Evolutionary conservation across 2,329 filamentous ascomycete species (phyloP), one percentile per base, ranked within the genome.

Genomic region (Trichophyton schoenleinii): DNA sequence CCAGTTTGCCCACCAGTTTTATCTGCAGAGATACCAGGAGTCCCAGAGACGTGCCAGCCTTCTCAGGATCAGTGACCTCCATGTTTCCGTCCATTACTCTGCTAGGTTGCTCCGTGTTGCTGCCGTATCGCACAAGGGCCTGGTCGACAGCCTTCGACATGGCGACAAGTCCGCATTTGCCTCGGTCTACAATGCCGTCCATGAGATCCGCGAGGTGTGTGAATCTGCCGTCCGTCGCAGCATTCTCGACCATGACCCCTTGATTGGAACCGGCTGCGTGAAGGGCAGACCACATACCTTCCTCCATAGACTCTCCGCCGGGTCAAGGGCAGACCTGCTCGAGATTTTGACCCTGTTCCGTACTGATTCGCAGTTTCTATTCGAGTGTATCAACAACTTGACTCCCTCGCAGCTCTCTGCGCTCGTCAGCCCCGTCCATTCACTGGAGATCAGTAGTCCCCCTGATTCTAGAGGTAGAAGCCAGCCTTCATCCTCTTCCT

Each of bases 351-450:
- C 84, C 57, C 84, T 89, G 73, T 82, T 96, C 64, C 85, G 92
- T 67, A 91, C 87, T 65, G 91, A 96, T 72, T 86, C 90, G 42
- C 86, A 91, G 69, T 97, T 95, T 74, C 74, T 99, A 72, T 89
- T 92, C 69, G 85, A 88, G 65, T 84, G 91, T 66, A 81, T 99
- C 66, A 85, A 85, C 71, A 85, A 83, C 68, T 79, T 99, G 66
- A 86, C 85, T 61, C 83, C 86, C 63, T 77, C 84, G 64, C 91
- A 97, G 74, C 81, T 96, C 60, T 83, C 86, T 67, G 82, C 86
- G 61, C 80, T 99, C 65, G 86, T 89, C 53, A 85, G 85, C 60
- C 89, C 89, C 66, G 87, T 91, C 72, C 86, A 89, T 71, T 83
- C 84, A 66, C 80, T 90, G 76, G 89, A 95, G 67, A 84, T 87